Evolutionary conservation across 495 filamentous ascomycete species (phyloP), one percentile per base, ranked within the genome.

Genomic region (Hypoxylon lenormandii): DNA sequence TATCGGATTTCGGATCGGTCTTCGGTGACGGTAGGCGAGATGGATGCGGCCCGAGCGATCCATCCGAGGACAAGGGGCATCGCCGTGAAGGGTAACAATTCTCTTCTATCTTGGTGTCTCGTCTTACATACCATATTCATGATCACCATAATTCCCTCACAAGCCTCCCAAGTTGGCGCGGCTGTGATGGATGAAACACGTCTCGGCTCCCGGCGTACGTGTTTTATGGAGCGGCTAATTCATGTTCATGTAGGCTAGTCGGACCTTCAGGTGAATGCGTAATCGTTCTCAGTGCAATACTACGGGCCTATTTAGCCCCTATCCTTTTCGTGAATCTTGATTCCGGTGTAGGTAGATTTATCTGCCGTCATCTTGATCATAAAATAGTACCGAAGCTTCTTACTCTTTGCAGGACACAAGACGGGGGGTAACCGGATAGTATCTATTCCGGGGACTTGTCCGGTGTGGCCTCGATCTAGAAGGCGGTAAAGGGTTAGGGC

Each of bases 121-220:
- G 40, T 53, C 51, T 50, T 47, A 10, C 53, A 15, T 58, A 21
- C 36, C 2, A 21, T 57, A 45, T 8, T 40, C 22, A 21, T 22
- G 12, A 36, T 23, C 5, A 40, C 13, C 7, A 37, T 26, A 55
- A 70, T 54, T 38, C 12, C 37, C 51, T 56, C 49, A 49, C 26
- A 40, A 33, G n/a, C n/a, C 23, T 26, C 23, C 4, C 5, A 21
- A 52, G 33, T 33, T 33, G 30, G 56, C 30, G 54, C 55, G 64
- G 57, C 52, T 62, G 30, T 55, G 52, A 59, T 30, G 33, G 60
- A 60, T 71, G 68, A 71, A 71, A 71, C 68, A 55, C 26, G 68
- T 50, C 30, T 71, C 47, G 52, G 52, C 33, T 71, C 40, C 56
- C 50, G 23, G 21, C 22, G 38, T 55, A 45, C 8, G 52, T 45